A percentile compares a stretch with the other conserved stretches of the same genome.
Evolutionary conservation across 2,329 filamentous ascomycete species (phyloP).

Genomic region (Pezicula neosporulosa): DNA sequence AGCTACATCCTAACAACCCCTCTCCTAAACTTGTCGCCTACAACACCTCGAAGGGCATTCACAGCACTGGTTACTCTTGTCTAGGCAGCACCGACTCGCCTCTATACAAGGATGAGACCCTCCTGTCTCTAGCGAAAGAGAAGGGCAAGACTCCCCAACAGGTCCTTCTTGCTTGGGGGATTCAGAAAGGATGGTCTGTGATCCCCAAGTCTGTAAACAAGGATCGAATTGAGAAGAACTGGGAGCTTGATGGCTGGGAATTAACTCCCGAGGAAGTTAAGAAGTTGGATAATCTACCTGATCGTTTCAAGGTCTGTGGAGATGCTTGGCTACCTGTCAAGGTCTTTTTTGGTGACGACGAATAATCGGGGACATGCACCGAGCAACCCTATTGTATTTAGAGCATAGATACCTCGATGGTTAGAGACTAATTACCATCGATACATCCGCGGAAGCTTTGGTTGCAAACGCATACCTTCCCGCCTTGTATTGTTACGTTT

Average conservation of each 20-base stretch:
- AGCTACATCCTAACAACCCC: slow-evolving; percentile 77
- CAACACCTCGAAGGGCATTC: slow-evolving; percentile 70
- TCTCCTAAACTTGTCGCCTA: slow-evolving; percentile 76
- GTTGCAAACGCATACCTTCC: too few relatives aligned
- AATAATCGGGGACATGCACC: slow-evolving; percentile 42
- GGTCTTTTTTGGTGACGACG: slow-evolving; percentile 82
- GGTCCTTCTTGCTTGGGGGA: slow-evolving; percentile 75
- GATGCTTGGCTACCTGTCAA: slow-evolving; percentile 72
- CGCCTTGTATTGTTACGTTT: too few relatives aligned
- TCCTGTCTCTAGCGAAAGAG: slow-evolving; percentile 58
- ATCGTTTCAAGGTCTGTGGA: slow-evolving; percentile 77
- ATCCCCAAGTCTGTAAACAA: slow-evolving; percentile 82
- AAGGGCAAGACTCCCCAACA: slow-evolving; percentile 72
- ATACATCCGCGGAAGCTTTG: too few relatives aligned
- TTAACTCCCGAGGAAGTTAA: slow-evolving; percentile 70
- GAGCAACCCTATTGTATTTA: too few relatives aligned
- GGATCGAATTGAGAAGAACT: slow-evolving; percentile 72
- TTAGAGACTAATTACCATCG: too few relatives aligned
- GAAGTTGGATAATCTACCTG: slow-evolving; percentile 42
- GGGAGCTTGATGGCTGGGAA: slow-evolving; percentile 69
- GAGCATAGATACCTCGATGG: too few relatives aligned
- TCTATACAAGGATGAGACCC: slow-evolving; percentile 61
- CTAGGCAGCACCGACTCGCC: slow-evolving; percentile 69
- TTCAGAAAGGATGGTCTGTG: slow-evolving; percentile 77
- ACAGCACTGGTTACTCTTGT: slow-evolving; percentile 72